Evolutionary conservation across 2,329 filamentous ascomycete genomes (phyloP), one percentile per base, ranked within the genome.

Genomic region (Aureobasidium sp.): DNA sequence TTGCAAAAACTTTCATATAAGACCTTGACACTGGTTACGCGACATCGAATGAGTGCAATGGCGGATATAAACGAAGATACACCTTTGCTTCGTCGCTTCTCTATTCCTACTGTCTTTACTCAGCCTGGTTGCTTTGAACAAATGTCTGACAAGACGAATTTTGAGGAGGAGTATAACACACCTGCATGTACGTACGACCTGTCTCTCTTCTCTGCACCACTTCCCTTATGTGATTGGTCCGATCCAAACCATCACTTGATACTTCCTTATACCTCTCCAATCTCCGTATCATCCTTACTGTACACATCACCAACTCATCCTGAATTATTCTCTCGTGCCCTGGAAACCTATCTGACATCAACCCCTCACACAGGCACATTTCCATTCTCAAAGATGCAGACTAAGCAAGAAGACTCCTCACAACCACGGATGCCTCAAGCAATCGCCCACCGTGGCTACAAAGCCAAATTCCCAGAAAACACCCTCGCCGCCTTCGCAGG

Each of bases 401-500:
- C 39, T 8, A 54, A 39, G 39, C 30, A 11, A 58, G 61, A 51
- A 55, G 59, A 54, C 9, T 13, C 32, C 4, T 51, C 63, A 50
- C 42, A 39, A 5, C 59, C 63, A 48, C 49, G 49, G 5, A 47
- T 65, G 41, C 89, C 90, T 1, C 87, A 90, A 71, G 82, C 85
- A 61, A 90, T 94, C 65, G 88, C 87, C 1, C 90, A 93, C 76
- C 81, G 90, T 62, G 90, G 90, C 48, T 91, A 87, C 79, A 93
- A 90, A 71, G 85, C 86, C 0, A 80, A 81, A 57, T 89, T 82
- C 66, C 91, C 93, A 0, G 93, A 97, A 74, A 97, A 97, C 75
- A 88, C 89, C 1, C 85, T 97, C 81, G 82, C 79, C 16, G 88
- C 89, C 8, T 95, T 96, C 75, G 78, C 78, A 62, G 87, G 82